Base-by-base conservation (phyloP, 1,139 yeast genomes). In the Entelexis sorbosivorans region DNA sequence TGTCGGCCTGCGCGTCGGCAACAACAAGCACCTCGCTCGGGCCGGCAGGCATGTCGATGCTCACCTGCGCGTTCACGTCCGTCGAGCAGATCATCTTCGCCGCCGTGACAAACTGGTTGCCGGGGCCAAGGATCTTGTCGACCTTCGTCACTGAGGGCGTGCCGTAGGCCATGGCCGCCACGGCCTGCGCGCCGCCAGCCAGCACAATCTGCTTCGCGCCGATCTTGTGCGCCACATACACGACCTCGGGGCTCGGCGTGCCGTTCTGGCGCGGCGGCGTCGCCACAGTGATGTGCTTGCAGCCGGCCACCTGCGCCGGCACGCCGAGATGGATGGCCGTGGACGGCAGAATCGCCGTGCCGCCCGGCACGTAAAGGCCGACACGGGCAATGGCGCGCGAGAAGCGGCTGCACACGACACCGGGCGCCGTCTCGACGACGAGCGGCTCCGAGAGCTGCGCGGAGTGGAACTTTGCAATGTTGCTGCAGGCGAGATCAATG, bases 161-260 rank as follows among this genome's bases (percentile, higher is more conserved):
- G 65, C 99, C 98, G 66, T 91, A 91, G 1, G 98, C 98, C 94
- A 91, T 77, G 3, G 99, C 95, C 42, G 97, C 95, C 51, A 91
- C 86, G 3, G 98, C 99, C 72, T 91, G 99, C 4, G 98, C 98
- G 63, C 99, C 99, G 61, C 98, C 99, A 1, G 98, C 98, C 65
- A 93, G 74, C 5, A 91, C 85, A 63, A 91, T 88, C 60, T 82
- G 77, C 58, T 79, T 75, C 44, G 97, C 97, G 50, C 96, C 96
- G 55, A 91, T 81, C 67, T 87, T 88, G 69, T 87, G 89, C 20
- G 99, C 98, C 51, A 93, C 96, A 62, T 91, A 91, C 4, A 89
- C 96, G 52, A 93, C 96, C 67, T 91, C 99, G 13, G 98, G 98
- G 5, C 96, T 87, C 59, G 91, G 75, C 53, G 79, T 83, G 38